Base-by-base conservation (phyloP, 1,139 yeast species). In the Magnusiomyces magnusii region DNA sequence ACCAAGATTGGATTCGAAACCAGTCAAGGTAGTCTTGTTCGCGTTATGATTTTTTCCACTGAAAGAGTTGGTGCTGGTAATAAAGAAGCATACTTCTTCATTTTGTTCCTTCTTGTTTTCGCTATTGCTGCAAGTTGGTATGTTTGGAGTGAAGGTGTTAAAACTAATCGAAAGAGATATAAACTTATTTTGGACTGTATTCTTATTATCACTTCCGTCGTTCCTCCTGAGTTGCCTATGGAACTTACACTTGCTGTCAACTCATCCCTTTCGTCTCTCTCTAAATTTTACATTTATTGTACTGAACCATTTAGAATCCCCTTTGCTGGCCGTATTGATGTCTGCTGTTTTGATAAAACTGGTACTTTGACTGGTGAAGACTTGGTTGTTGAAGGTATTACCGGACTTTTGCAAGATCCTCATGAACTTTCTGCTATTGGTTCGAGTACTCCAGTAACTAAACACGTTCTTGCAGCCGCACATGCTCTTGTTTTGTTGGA, bases 241-340 rank as follows among this genome's bases (percentile, higher is more conserved):
- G 99, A 93, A 78, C 82, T 93, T 68, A 93, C 99, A 36, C 87
- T 93, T 92, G 99, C 99, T 61, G 99, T 93, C 51, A 93, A 93
- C 74, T 80, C 90, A 52, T 92, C 98, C 10, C 80, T 93, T 70
- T 84, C 93, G 58, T 91, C 97, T 2, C 80, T 93, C 64, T 85
- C 87, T 66, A 95, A 95, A 74, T 86, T 80, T 71, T 92, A 86
- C 71, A 86, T 93, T 64, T 93, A 88, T 78, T 93, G 99, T 79
- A 95, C 99, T 56, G 99, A 93, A 74, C 99, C 99, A 17, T 93
- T 93, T 77, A 83, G 99, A 76, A 92, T 93, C 65, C 99, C 99
- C 56, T 83, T 87, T 71, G 99, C 98, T 60, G 99, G 99, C 67
- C 85, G 99, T 77, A 85, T 95, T 63, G 99, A 93, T 73, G 96